A percentile compares a stretch with the other conserved stretches of the same genome.
phyloP scores from a whole-genome alignment of 306 rosid genomes.

The Boehmeria nivea region DNA sequence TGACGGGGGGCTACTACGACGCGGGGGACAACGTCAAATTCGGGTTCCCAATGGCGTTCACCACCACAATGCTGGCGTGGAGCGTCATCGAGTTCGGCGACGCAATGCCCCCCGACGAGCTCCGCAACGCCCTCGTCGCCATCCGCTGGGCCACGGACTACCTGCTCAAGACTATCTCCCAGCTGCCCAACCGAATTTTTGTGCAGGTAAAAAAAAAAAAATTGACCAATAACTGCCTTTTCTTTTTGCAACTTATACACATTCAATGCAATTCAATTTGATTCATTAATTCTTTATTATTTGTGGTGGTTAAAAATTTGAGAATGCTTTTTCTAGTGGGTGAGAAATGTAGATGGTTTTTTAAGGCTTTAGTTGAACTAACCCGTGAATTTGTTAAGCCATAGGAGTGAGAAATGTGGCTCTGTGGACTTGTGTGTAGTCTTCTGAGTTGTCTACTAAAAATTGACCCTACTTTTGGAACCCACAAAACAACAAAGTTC shows the following conservation, averaged over 20 bases:
- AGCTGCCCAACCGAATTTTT: conserved; percentile 72
- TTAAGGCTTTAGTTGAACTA: conserved; percentile 9
- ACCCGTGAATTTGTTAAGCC: conserved; percentile 11
- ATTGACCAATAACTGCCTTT: not conserved
- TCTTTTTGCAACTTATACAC: too few relatives aligned
- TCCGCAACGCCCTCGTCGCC: conserved; percentile 51
- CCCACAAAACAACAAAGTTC: too few relatives aligned
- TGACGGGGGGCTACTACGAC: conserved; percentile 90
- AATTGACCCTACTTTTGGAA: too few relatives aligned
- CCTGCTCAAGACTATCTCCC: conserved; percentile 72
- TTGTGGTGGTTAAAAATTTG: not conserved
- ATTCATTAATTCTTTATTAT: not conserved
- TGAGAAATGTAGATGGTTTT: not conserved
- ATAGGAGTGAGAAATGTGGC: conserved; percentile 5
- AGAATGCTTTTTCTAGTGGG: not conserved
- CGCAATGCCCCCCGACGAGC: conserved; percentile 61
- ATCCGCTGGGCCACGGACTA: conserved; percentile 88
- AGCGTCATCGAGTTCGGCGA: conserved; percentile 88
- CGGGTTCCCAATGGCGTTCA: conserved; percentile 89
- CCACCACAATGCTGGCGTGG: conserved; percentile 92
- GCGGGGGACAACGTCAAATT: conserved; percentile 94
- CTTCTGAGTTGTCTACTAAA: too few relatives aligned
- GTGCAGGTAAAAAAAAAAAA: conserved; percentile 50
- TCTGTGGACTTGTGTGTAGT: not conserved
- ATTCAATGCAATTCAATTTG: too few relatives aligned